phyloP scores from a whole-genome alignment of 306 rosid genomes.

The Rubus parviflorus region DNA sequence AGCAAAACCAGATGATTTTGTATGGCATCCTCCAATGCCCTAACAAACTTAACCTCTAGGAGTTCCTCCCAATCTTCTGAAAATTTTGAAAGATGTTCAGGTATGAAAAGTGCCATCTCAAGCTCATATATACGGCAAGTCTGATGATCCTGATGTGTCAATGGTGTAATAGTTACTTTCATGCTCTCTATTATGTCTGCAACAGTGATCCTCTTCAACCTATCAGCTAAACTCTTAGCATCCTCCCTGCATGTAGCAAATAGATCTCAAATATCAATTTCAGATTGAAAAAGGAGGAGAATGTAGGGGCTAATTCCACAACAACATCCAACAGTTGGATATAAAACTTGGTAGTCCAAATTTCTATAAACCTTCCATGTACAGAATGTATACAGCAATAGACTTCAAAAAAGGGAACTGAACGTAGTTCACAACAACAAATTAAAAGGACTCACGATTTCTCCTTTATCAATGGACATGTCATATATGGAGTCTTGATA shows the following conservation, averaged over 20 bases:
- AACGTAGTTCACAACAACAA: slow-evolving; percentile 3
- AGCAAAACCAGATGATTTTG: slow-evolving; percentile 57
- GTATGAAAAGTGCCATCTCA: slow-evolving; percentile 57
- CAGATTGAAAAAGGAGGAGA: background rate
- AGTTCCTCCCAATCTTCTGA: slow-evolving; percentile 65
- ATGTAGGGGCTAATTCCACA: background rate
- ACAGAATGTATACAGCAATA: no score
- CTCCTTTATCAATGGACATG: slow-evolving; percentile 69
- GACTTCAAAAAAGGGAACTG: background rate
- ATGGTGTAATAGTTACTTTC: slow-evolving; percentile 65
- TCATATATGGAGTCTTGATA: slow-evolving; percentile 88
- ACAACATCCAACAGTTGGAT: slow-evolving; percentile 11
- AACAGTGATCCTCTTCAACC: slow-evolving; percentile 78
- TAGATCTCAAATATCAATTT: slow-evolving; percentile 8
- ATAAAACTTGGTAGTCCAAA: background rate
- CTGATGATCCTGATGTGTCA: slow-evolving; percentile 29
- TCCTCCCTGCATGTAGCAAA: slow-evolving; percentile 57
- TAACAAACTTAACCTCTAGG: slow-evolving; percentile 53
- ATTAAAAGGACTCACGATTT: slow-evolving; percentile 62
- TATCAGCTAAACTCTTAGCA: slow-evolving; percentile 63
- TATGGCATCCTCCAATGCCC: slow-evolving; percentile 80
- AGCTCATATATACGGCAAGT: slow-evolving; percentile 78
- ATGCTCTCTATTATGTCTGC: slow-evolving; percentile 78
- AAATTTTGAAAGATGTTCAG: slow-evolving; percentile 60
- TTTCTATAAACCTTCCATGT: background rate